A percentile compares a stretch with the other conserved stretches of the same genome.
These are phyloP conservation scores for Eucalyptus erythrocorys DNA, from an alignment of 345 rosid species.

Conservation along the genomic window DNA sequence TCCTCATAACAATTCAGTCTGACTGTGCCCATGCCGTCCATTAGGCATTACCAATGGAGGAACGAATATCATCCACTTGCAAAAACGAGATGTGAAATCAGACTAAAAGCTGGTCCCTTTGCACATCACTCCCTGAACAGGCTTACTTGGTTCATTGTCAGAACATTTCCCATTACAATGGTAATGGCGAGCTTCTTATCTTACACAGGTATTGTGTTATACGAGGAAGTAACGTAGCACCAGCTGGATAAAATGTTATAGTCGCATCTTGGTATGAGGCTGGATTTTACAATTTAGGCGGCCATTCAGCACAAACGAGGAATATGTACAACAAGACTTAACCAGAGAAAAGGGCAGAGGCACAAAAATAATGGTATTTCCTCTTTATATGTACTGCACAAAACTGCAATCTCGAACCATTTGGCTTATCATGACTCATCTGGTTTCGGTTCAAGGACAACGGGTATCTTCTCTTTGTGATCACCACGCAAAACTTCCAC, in stretches of 20 bases:
- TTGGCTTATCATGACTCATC: constrained; percentile 45
- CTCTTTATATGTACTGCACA: not conserved
- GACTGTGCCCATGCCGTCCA: not conserved
- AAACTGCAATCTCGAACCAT: not conserved
- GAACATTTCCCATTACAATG: not conserved
- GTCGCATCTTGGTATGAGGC: not conserved
- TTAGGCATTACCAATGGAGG: not conserved
- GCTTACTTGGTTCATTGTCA: not conserved
- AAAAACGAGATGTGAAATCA: not conserved
- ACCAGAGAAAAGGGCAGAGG: not conserved
- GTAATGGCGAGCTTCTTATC: not conserved
- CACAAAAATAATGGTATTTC: constrained; percentile 8
- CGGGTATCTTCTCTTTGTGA: constrained; percentile 86
- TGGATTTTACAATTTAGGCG: not conserved
- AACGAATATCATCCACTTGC: not conserved
- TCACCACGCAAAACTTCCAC: constrained; percentile 93
- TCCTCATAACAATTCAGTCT: not conserved
- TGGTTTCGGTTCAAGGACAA: constrained; percentile 73
- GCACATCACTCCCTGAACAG: not conserved
- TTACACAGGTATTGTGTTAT: not conserved
- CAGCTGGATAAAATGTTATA: not conserved
- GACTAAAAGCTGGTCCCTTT: not conserved
- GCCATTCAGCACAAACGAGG: not conserved
- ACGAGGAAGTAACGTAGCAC: not conserved
- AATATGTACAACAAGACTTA: constrained; percentile 15